Evolutionary conservation across 1,284 basidiomycete genomes (phyloP).

Genomic region (Salmacisia buchloeana): DNA sequence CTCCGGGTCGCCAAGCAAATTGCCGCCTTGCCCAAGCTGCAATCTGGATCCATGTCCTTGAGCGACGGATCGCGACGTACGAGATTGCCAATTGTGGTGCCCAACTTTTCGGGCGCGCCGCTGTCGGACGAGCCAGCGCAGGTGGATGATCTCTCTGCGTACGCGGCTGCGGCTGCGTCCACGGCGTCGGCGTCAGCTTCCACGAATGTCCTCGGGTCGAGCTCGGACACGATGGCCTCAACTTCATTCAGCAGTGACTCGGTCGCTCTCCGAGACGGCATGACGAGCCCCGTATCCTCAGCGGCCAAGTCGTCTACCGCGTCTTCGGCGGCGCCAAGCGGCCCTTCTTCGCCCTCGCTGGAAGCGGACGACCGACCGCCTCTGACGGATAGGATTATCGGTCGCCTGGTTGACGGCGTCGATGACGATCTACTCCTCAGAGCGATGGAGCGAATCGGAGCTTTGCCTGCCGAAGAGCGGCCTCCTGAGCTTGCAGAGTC

Average conservation of each 20-base stretch:
- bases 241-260: no score
- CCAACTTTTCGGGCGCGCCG: neutral
- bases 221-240: no score
- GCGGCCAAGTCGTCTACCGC: neutral
- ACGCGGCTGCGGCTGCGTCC: neutral
- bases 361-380: neutral
- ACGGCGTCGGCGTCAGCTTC: neutral
- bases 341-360: neutral
- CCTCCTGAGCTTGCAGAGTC: neutral
- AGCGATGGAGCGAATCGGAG: constrained; percentile 6
- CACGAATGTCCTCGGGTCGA: no score
- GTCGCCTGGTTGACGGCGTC: neutral
- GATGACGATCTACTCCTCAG: neutral
- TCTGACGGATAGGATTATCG: neutral
- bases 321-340: neutral
- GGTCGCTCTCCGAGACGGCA: no score
- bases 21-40: constrained; percentile 5
- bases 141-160: neutral
- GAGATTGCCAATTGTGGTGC: neutral
- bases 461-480: neutral
- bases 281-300: neutral
- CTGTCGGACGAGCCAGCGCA: neutral
- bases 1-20: constrained; percentile 1
- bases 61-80: neutral
- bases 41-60: neutral